Conservation (phyloP, 805 yeast species). For the Lipomyces chichibuensis region DNA sequence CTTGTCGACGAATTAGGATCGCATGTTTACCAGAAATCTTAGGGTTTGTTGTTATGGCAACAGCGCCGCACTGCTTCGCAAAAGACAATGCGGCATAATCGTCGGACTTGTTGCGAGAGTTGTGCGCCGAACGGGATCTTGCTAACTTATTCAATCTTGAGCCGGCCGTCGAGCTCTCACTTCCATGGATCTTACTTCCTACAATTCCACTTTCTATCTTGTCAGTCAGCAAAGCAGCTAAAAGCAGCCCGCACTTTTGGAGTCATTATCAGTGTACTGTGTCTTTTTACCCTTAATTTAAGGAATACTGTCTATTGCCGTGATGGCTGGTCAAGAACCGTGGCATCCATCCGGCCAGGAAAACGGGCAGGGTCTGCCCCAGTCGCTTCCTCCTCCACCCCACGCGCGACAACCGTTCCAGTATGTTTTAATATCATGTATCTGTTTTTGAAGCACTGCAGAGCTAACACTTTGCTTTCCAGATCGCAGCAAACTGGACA, state of each 20-base stretch:
- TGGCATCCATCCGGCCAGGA: constrained; percentile 34
- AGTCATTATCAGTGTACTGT: neutral
- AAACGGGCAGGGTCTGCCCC: constrained; percentile 27
- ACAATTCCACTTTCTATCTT: neutral
- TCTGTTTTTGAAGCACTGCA: neutral
- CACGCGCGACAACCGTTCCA: constrained; percentile 41
- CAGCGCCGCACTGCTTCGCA: neutral
- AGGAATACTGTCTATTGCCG: neutral
- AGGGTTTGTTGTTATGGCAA: neutral
- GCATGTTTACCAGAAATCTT: neutral
- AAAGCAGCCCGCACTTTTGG: neutral
- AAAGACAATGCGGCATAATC: neutral
- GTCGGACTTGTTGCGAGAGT: neutral
- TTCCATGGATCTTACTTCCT: neutral
- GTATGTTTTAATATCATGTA: constrained; percentile 30
- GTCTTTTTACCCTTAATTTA: neutral
- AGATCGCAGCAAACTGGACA: constrained; percentile 40
- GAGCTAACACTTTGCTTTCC: constrained; percentile 6
- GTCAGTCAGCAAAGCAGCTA: neutral
- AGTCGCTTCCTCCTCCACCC: constrained; percentile 33
- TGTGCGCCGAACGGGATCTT: neutral
- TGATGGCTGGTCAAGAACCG: constrained; percentile 28
- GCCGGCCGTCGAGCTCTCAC: neutral
- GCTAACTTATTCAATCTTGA: neutral
- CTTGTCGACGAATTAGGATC: neutral